phyloP scores from a whole-genome alignment of 2,329 filamentous ascomycete species.

The Aspergillus sp. region DNA sequence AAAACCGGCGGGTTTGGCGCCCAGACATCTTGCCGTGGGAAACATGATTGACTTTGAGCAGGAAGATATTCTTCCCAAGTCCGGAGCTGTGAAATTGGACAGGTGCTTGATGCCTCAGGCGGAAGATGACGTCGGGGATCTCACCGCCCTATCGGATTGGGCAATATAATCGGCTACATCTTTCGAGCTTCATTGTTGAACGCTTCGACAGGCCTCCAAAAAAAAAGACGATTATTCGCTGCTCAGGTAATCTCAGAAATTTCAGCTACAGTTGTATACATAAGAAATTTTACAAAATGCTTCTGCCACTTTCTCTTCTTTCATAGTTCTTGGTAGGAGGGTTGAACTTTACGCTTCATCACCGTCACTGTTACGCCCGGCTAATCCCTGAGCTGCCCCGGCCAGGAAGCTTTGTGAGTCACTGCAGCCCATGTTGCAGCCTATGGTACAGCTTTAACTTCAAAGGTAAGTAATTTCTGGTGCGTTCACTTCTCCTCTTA shows the following conservation, averaged over 20 bases:
- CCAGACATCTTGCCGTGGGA: constrained; percentile 44
- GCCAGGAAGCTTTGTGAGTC: not conserved
- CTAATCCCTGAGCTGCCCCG: not conserved
- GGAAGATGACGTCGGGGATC: not conserved
- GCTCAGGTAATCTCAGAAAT: too few species aligned
- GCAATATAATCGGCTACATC: not conserved
- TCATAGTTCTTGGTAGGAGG: not conserved
- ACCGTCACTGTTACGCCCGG: not conserved
- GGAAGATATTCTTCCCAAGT: not conserved
- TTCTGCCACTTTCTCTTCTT: not conserved
- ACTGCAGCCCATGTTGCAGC: not conserved
- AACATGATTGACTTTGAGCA: constrained; percentile 37
- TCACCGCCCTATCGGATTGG: not conserved
- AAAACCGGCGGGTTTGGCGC: constrained; percentile 54
- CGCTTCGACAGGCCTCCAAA: not conserved
- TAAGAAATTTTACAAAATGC: not conserved
- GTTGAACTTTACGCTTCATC: not conserved
- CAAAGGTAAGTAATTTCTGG: not conserved
- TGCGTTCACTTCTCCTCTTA: not conserved
- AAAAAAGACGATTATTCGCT: too few species aligned
- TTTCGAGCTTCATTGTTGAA: not conserved
- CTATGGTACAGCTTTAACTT: not conserved
- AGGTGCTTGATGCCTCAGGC: constrained; percentile 8
- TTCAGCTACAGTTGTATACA: too few species aligned
- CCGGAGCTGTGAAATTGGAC: not conserved